phyloP scores from a whole-genome alignment of 805 yeast genomes.

The Yarrowia porcina region DNA sequence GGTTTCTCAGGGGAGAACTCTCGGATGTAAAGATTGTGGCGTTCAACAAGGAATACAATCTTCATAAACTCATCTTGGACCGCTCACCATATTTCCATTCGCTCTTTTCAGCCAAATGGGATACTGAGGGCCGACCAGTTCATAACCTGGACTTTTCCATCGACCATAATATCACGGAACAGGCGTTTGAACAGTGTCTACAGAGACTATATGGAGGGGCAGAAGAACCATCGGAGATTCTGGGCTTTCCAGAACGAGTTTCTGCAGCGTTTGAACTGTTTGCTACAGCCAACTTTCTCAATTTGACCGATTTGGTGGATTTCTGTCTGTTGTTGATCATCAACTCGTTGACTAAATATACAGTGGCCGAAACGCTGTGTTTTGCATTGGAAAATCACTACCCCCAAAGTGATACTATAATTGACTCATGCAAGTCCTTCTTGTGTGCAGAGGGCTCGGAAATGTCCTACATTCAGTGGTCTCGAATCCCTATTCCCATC shows the following conservation, averaged over 20 bases:
- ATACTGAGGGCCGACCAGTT: background rate
- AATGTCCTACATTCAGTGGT: constrained; percentile 47
- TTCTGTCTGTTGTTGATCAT: constrained; percentile 45
- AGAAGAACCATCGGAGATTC: background rate
- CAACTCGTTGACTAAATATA: constrained; percentile 39
- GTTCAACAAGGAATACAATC: constrained; percentile 45
- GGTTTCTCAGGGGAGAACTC: constrained; percentile 9
- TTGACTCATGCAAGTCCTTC: constrained; percentile 48
- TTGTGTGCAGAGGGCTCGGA: constrained; percentile 52
- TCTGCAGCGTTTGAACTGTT: constrained; percentile 12
- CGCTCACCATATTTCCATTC: constrained; percentile 49
- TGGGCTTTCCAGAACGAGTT: constrained; percentile 15
- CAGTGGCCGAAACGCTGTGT: constrained; percentile 39
- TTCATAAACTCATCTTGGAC: constrained; percentile 48
- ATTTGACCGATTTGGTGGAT: constrained; percentile 46
- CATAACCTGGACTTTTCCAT: constrained; percentile 41
- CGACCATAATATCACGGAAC: constrained; percentile 44
- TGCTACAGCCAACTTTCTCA: constrained; percentile 47
- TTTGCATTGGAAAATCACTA: constrained; percentile 48
- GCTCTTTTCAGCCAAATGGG: constrained; percentile 48
- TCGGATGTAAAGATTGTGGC: constrained; percentile 46
- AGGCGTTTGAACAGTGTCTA: constrained; percentile 50
- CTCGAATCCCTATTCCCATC: constrained; percentile 44
- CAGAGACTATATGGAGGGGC: constrained; percentile 47
- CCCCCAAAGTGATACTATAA: constrained; percentile 47